phyloP scores from a whole-genome alignment of 305 asterid genomes.

The Fraxinus paxiana region DNA sequence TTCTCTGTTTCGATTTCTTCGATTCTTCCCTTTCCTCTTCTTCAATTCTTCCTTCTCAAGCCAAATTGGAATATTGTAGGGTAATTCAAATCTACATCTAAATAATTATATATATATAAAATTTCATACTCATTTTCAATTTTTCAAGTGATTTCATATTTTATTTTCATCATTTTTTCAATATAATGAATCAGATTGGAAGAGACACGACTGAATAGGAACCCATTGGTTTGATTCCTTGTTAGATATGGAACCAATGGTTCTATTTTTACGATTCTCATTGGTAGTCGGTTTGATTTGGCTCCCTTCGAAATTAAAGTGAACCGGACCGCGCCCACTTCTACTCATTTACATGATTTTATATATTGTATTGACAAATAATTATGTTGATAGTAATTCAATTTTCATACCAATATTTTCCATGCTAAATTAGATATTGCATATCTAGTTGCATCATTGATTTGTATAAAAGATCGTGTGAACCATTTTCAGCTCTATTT shows the following conservation, averaged over 20 bases:
- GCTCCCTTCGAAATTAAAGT: no score
- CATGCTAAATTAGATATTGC: not conserved
- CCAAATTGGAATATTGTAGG: not conserved
- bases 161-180: not conserved
- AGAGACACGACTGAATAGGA: not conserved
- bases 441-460: not conserved
- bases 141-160: not conserved
- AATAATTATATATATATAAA: no score
- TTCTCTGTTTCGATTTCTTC: not conserved
- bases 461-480: not conserved
- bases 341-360: not conserved
- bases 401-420: not conserved
- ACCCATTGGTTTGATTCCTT: not conserved
- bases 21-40: not conserved
- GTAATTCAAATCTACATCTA: not conserved
- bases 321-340: no score
- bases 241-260: no score
- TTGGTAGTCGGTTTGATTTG: no score
- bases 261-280: no score
- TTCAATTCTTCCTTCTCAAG: not conserved
- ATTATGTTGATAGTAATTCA: not conserved
- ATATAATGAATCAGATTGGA: not conserved
- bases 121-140: not conserved
- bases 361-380: not conserved
- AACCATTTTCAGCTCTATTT: not conserved